Percentiles rank a stretch among this genome's conserved stretches.
phyloP scores from a whole-genome alignment of 768 basidiomycete species.

The Mycena kentingensis region DNA sequence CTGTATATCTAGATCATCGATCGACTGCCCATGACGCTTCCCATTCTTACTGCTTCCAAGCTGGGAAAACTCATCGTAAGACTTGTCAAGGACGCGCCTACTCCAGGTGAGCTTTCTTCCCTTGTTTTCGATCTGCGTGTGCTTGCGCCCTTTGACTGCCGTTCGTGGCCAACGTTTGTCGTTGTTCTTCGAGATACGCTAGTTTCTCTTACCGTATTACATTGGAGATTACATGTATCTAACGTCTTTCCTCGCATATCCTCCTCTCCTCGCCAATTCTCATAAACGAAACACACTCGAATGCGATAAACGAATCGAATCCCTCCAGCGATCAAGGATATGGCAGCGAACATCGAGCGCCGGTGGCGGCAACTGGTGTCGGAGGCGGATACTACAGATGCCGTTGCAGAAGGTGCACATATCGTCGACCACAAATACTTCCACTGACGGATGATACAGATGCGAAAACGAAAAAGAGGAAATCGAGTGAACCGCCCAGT shows the following conservation, averaged over 20 bases:
- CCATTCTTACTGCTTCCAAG: constrained; percentile 68
- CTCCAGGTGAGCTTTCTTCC: constrained; percentile 68
- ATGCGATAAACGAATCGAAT: constrained; percentile 10
- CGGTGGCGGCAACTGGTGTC: constrained; percentile 72
- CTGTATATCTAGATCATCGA: constrained; percentile 66
- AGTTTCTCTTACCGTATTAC: constrained; percentile 38
- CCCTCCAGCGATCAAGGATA: constrained; percentile 87
- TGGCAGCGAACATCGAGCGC: constrained; percentile 85
- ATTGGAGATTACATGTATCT: constrained; percentile 59
- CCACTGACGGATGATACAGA: constrained; percentile 42
- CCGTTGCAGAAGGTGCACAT: constrained; percentile 70
- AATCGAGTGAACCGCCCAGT: constrained; percentile 54
- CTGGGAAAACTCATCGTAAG: constrained; percentile 80
- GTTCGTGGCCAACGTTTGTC: constrained; percentile 3
- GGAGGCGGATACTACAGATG: constrained; percentile 39
- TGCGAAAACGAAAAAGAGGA: constrained; percentile 72
- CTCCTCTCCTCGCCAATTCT: constrained; percentile 37
- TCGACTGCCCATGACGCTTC: constrained; percentile 74
- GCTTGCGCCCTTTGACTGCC: constrained; percentile 23
- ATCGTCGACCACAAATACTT: constrained; percentile 32
- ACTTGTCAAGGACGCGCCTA: constrained; percentile 72
- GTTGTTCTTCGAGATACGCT: constrained; percentile 15
- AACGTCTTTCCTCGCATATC: constrained; percentile 50
- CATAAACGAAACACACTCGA: constrained; percentile 25
- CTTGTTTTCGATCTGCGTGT: constrained; percentile 3